Evolutionary conservation across 179 eudicot species (phyloP).

Genomic region (Nepenthes alata): DNA sequence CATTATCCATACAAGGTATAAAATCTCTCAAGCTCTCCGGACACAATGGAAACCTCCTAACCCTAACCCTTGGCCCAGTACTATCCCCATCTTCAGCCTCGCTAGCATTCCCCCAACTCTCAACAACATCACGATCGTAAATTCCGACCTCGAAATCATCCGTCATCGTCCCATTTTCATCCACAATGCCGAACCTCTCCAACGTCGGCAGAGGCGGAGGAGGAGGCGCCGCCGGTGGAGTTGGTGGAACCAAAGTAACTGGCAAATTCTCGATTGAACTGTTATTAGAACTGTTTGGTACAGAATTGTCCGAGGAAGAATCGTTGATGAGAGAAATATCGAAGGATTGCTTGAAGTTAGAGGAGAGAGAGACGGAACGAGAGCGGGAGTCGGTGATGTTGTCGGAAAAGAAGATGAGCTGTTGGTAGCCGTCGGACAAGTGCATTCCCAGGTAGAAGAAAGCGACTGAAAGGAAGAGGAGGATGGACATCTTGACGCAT

Average conservation of each 20-base stretch:
- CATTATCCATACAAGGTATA: conserved; percentile 91
- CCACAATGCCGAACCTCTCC: conserved; percentile 58
- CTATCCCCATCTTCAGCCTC: conserved; percentile 17
- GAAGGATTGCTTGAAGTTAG: conserved; percentile 43
- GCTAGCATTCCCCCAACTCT: conserved; percentile 37
- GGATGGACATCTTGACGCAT: conserved; percentile 29
- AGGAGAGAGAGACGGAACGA: conserved; percentile 45
- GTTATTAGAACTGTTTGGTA: not conserved
- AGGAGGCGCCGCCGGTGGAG: conserved; percentile 10
- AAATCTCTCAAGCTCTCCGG: conserved; percentile 47
- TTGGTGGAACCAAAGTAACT: not conserved
- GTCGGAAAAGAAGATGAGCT: conserved; percentile 37
- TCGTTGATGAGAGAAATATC: conserved; percentile 30
- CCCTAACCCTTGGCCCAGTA: conserved; percentile 29
- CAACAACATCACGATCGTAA: conserved; percentile 47
- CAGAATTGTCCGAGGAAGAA: conserved; percentile 3
- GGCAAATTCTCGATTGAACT: not conserved
- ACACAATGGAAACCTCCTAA: conserved; percentile 53
- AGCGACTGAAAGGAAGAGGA: conserved; percentile 40
- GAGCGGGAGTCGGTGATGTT: conserved; percentile 8
- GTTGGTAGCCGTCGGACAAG: conserved; percentile 40
- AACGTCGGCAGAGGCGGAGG: conserved; percentile 29
- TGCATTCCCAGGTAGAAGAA: conserved; percentile 73
- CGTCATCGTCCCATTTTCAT: conserved; percentile 77
- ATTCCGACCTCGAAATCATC: conserved; percentile 75